A percentile compares a stretch with the other conserved stretches of the same genome.
These are phyloP conservation scores for Artemisia argyi DNA, from an alignment of 129 eudicot species.

Conservation along the genomic window DNA sequence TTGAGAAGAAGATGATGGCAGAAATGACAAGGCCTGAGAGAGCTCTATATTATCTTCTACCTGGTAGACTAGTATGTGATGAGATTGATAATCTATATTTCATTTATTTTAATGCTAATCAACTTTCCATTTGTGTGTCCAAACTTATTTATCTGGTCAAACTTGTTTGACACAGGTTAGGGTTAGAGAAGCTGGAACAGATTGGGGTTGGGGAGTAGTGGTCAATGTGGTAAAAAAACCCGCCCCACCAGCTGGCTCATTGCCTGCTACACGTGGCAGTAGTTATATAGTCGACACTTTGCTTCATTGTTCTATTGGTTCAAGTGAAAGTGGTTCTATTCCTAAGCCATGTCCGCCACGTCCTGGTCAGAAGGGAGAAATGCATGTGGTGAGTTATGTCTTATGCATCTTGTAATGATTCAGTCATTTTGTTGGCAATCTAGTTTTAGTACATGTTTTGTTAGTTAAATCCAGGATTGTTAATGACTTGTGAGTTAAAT, in stretches of 20 bases:
- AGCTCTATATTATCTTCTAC: slow-evolving; percentile 76
- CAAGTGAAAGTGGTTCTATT: slow-evolving; percentile 90
- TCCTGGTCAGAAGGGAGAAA: slow-evolving; percentile 96
- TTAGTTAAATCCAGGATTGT: background rate
- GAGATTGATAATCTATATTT: background rate
- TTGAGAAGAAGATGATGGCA: slow-evolving; percentile 95
- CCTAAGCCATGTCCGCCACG: slow-evolving; percentile 98
- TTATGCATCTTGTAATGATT: slow-evolving; percentile 8
- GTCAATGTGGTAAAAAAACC: slow-evolving; percentile 91
- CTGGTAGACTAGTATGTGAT: slow-evolving; percentile 89
- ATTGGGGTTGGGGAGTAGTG: slow-evolving; percentile 99
- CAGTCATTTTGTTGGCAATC: slow-evolving; percentile 13
- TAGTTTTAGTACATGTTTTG: background rate
- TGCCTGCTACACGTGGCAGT: slow-evolving; percentile 74
- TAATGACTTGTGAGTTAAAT: background rate
- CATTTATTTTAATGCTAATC: background rate
- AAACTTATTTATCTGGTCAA: background rate
- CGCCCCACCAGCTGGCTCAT: slow-evolving; percentile 54
- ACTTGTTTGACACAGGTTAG: slow-evolving; percentile 50
- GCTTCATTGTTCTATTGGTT: slow-evolving; percentile 89
- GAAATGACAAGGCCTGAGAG: slow-evolving; percentile 92
- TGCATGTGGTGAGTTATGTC: slow-evolving; percentile 87
- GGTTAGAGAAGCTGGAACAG: slow-evolving; percentile 93
- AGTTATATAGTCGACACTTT: slow-evolving; percentile 89
- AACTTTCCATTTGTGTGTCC: background rate